These are phyloP conservation scores for Fagopyrum homotropicum DNA, from an alignment of 148 eudicot species.

Conservation along the genomic window DNA sequence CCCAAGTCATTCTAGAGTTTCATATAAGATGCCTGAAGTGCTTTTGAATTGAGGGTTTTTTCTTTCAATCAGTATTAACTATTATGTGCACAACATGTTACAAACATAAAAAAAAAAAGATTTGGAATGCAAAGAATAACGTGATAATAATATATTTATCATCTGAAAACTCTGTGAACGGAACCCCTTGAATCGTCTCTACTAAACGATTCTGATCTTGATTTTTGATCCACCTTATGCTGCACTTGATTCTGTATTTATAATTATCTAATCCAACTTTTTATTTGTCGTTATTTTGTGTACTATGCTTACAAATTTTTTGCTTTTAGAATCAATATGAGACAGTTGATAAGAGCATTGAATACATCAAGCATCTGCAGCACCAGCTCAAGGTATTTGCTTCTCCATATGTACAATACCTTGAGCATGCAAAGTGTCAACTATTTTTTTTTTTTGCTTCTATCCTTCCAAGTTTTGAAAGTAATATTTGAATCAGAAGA, in stretches of 20 bases:
- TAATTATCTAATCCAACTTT: background rate
- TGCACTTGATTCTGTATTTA: background rate
- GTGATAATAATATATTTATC: background rate
- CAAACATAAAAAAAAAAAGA: background rate
- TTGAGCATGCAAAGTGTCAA: background rate
- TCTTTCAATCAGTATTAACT: background rate
- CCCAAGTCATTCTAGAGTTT: background rate
- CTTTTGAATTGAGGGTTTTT: background rate
- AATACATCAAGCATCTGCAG: constrained; percentile 4
- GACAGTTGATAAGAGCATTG: background rate
- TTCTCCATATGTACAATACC: background rate
- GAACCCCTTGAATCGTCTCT: background rate
- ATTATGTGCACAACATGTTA: background rate
- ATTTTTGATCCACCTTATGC: background rate
- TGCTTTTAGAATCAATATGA: background rate
- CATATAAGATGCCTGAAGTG: background rate
- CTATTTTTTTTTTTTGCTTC: background rate
- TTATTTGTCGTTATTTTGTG: background rate
- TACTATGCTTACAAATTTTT: background rate
- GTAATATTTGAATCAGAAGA: background rate
- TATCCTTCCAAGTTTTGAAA: background rate
- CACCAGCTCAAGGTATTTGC: constrained; percentile 6
- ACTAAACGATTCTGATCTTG: background rate
- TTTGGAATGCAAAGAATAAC: background rate
- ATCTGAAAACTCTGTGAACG: background rate